Base-by-base conservation (phyloP, 805 yeast genomes). In the Lachancea sp. region DNA sequence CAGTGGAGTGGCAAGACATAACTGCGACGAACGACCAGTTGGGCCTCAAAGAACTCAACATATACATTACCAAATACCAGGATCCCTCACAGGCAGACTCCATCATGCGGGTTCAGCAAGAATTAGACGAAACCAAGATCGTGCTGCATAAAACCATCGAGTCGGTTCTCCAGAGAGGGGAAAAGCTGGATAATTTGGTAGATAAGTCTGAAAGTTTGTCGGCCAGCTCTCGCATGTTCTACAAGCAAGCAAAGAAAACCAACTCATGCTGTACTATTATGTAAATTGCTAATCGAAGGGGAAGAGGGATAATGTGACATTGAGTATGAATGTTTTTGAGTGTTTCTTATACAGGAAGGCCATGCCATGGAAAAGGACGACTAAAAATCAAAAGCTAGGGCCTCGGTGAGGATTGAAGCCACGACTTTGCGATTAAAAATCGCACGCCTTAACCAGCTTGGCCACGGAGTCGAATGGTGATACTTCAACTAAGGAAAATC, bases 11-110 rank as follows among this genome's bases (percentile, higher is more conserved):
- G 96, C 62, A 60, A 34, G 56, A 64, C 42, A 61, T 75, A 36
- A 56, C 71, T 2, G 77, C 72, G 43, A 68, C 72, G 1, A 59
- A 60, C 31, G 57, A 54, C 26, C 44, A 52, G 16, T 50, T 60
- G 41, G 51, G 47, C 66, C 43, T 70, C 58, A 44, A 46, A 20
- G 77, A 75, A 45, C 70, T 90, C 54, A 83, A 79, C 23, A 67
- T 65, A 19, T 88, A 88, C 60, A 67, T 92, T 51, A 67, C 70
- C 53, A 85, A 85, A 57, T 92, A 92, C 67, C 98, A 92, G 68
- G 96, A 92, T 61, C 99, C 99, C 22, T 74, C 83, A 30, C 96
- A 92, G 69, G 97, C 97, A 0, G 99, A 92, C 62, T 83, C 96
- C 8, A 79, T 92, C 47, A 82, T 92, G 95, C 84, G 83, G 63